Percentiles rank a stretch among this genome's conserved stretches.
Evolutionary conservation across 768 basidiomycete genomes (phyloP).

Genomic region (Postia placenta): DNA sequence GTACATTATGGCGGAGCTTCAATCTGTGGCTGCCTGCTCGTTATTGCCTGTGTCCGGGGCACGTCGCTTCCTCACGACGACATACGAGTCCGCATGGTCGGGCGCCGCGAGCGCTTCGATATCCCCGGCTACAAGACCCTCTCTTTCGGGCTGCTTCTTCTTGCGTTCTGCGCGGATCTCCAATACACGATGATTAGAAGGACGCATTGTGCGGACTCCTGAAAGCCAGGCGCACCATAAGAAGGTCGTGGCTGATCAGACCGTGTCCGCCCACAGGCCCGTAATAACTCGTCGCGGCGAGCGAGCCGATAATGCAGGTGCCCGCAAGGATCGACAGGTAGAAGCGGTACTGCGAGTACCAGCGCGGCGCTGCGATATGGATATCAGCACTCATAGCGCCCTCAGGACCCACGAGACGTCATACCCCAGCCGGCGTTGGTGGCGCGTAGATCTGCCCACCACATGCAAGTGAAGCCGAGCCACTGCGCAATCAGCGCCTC

Average conservation of each 20-base stretch:
- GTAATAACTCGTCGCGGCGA: slow-evolving; percentile 85
- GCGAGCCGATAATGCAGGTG: slow-evolving; percentile 80
- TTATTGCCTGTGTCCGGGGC: slow-evolving; percentile 20
- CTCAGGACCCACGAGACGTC: slow-evolving; percentile 25
- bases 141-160: slow-evolving; percentile 41
- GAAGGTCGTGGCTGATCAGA: slow-evolving; percentile 58
- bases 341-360: slow-evolving; percentile 97
- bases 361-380: slow-evolving; percentile 64
- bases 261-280: slow-evolving; percentile 78
- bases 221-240: slow-evolving; percentile 19
- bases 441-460: slow-evolving; percentile 76
- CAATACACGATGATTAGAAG: not conserved
- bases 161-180: slow-evolving; percentile 50
- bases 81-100: slow-evolving; percentile 50
- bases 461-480: slow-evolving; percentile 83
- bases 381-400: slow-evolving; percentile 2
- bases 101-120: slow-evolving; percentile 55
- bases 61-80: slow-evolving; percentile 44
- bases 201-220: not conserved
- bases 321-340: slow-evolving; percentile 90
- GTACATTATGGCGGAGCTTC: too few relatives aligned
- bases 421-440: slow-evolving; percentile 83
- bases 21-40: slow-evolving; percentile 21
- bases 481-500: slow-evolving; percentile 80
- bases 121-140: slow-evolving; percentile 43